These are phyloP conservation scores for Fulvia fulva DNA, from an alignment of 2,329 filamentous ascomycete genomes.

Conservation along the genomic window DNA sequence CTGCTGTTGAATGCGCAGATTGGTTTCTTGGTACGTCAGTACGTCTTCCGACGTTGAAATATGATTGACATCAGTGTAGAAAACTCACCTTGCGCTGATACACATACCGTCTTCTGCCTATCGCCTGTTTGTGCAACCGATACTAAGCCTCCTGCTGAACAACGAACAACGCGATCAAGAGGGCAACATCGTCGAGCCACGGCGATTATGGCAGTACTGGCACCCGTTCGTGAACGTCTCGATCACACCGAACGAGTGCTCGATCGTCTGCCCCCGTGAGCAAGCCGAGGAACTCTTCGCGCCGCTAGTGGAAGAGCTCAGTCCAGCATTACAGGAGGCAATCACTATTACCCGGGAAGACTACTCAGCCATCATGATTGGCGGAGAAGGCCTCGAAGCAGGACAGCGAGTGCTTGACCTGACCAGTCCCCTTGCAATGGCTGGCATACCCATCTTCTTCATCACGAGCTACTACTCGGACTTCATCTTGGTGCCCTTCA, in stretches of 20 bases:
- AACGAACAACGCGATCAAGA: conserved; percentile 37
- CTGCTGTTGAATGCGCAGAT: conserved; percentile 47
- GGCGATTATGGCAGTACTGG: conserved; percentile 46
- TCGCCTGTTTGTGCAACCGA: conserved; percentile 74
- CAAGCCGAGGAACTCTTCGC: conserved; percentile 72
- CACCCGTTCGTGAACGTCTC: conserved; percentile 91
- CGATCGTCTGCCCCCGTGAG: conserved; percentile 76
- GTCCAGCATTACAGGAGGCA: conserved; percentile 38
- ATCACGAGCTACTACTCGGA: conserved; percentile 98
- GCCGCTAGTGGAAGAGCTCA: conserved; percentile 63
- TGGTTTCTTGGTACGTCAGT: conserved; percentile 42
- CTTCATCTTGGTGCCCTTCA: conserved; percentile 85
- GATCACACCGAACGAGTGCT: conserved; percentile 87
- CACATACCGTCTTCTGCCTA: conserved; percentile 82
- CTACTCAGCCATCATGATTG: conserved; percentile 85
- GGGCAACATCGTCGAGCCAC: conserved; percentile 34
- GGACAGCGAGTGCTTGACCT: conserved; percentile 87
- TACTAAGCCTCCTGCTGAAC: conserved; percentile 73
- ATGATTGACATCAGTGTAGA: conserved; percentile 50
- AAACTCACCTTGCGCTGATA: conserved; percentile 80
- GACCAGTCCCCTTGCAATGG: conserved; percentile 83
- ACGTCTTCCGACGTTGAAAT: not conserved
- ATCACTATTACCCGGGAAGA: conserved; percentile 77
- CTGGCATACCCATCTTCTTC: conserved; percentile 95
- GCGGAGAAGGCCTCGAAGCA: conserved; percentile 84